phyloP scores from a whole-genome alignment of 495 filamentous ascomycete species.

The Penicillium cosmopolitanum region DNA sequence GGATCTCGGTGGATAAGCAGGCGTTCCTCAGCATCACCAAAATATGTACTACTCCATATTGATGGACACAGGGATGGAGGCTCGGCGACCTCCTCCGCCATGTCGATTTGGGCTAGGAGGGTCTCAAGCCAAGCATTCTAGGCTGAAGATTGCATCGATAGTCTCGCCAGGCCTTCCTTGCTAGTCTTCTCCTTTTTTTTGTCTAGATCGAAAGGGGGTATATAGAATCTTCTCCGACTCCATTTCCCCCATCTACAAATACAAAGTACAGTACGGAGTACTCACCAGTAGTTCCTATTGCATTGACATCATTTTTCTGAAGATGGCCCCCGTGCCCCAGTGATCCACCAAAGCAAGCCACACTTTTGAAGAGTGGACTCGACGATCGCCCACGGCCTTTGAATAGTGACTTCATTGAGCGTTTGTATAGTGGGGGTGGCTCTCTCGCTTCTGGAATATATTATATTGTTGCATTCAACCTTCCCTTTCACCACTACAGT shows the following conservation, averaged over 20 bases:
- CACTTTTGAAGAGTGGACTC: constrained; percentile 13
- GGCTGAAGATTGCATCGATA: constrained; percentile 26
- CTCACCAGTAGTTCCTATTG: not conserved
- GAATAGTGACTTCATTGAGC: constrained; percentile 21
- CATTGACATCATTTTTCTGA: constrained; percentile 21
- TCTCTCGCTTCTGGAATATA: not conserved
- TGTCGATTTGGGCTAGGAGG: constrained; percentile 17
- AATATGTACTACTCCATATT: constrained; percentile 1
- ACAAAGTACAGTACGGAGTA: not conserved
- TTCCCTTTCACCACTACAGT: not conserved
- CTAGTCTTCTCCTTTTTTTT: not conserved
- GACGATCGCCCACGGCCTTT: constrained; percentile 11
- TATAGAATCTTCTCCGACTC: constrained; percentile 17
- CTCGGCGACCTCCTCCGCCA: constrained; percentile 17
- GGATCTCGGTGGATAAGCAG: constrained; percentile 11
- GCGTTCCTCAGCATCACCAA: not conserved
- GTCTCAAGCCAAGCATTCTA: constrained; percentile 33
- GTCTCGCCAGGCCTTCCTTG: constrained; percentile 22
- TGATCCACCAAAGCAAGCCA: constrained; percentile 15
- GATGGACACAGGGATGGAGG: constrained; percentile 12
- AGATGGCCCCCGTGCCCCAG: constrained; percentile 8
- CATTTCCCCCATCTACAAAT: not conserved
- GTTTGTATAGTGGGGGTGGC: constrained; percentile 7
- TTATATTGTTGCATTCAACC: not conserved
- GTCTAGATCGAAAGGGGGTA: not conserved